A percentile compares a stretch with the other conserved stretches of the same genome.
Evolutionary conservation across 257 asterid genomes (phyloP).

Genomic region (Mitragyna speciosa): DNA sequence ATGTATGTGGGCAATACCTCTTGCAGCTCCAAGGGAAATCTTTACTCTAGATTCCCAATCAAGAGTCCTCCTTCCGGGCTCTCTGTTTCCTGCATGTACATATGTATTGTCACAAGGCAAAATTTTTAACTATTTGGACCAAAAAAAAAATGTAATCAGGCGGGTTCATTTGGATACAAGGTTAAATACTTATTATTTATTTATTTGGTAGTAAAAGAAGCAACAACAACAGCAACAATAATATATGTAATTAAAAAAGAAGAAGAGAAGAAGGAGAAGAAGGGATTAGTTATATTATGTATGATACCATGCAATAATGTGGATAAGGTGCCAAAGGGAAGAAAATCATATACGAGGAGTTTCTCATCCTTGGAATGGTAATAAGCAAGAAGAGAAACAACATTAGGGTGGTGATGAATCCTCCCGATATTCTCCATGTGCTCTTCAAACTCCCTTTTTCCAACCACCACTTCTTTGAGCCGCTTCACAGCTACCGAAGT

Average conservation of each 20-base stretch:
- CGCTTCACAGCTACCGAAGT: constrained; percentile 90
- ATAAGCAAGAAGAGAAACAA: constrained; percentile 83
- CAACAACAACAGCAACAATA: not conserved
- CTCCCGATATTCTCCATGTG: constrained; percentile 86
- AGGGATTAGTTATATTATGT: too few species aligned
- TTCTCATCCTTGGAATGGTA: constrained; percentile 97
- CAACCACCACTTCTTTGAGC: constrained; percentile 85
- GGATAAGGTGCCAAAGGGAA: constrained; percentile 73
- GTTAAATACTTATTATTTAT: too few species aligned
- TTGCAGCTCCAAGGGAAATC: constrained; percentile 78
- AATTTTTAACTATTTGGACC: too few species aligned
- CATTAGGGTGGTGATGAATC: constrained; percentile 71
- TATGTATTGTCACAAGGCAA: too few species aligned
- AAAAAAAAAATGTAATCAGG: too few species aligned
- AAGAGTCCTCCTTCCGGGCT: constrained; percentile 52
- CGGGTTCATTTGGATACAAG: too few species aligned
- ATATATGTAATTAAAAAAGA: too few species aligned
- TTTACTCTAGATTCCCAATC: constrained; percentile 86
- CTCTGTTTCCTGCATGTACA: constrained; percentile 44
- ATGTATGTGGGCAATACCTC: constrained; percentile 75
- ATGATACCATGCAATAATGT: constrained; percentile 67
- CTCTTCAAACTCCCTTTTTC: constrained; percentile 86
- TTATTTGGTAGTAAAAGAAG: not conserved
- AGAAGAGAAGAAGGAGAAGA: too few species aligned
- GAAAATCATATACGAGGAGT: constrained; percentile 80